Conservation (phyloP, 345 rosid species). For the Noccaea caerulescens region DNA sequence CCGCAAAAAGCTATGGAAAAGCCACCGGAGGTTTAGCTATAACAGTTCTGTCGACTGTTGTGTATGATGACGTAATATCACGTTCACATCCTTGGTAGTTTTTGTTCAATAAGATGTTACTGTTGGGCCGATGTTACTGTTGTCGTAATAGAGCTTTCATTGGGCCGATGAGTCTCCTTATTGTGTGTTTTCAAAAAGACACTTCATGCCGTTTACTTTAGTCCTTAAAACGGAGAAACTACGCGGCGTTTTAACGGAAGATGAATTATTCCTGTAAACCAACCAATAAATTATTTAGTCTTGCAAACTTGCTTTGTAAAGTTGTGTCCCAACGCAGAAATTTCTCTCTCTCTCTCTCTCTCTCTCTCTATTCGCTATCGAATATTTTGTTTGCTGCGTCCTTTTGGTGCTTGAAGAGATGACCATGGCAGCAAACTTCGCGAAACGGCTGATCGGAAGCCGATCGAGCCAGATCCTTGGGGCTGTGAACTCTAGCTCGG, state of each 20-base stretch:
- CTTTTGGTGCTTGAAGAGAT: conserved; percentile 42
- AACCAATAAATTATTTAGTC: not conserved
- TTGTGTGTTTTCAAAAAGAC: not conserved
- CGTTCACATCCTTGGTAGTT: too few relatives aligned
- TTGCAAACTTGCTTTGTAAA: not conserved
- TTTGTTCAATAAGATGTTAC: conserved; percentile 1
- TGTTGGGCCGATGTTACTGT: conserved; percentile 7
- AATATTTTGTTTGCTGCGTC: conserved; percentile 27
- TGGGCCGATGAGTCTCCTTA: conserved; percentile 10
- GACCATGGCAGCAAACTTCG: conserved; percentile 48
- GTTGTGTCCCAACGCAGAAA: conserved; percentile 20
- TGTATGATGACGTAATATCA: conserved; percentile 19
- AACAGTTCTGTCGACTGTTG: not conserved
- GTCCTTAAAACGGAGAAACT: not conserved
- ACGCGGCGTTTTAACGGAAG: conserved; percentile 25
- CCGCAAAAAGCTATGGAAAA: conserved; percentile 32
- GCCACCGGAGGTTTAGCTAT: conserved; percentile 31
- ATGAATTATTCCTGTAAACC: conserved; percentile 24
- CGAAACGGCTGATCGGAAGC: conserved; percentile 41
- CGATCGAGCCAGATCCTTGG: conserved; percentile 52
- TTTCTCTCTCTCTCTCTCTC: not conserved
- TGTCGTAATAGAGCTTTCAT: not conserved
- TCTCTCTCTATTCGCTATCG: conserved; percentile 5
- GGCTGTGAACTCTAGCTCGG: conserved; percentile 38
- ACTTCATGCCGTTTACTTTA: conserved; percentile 7